Evolutionary conservation across 768 basidiomycete species (phyloP).

Genomic region (Suillus paluster): DNA sequence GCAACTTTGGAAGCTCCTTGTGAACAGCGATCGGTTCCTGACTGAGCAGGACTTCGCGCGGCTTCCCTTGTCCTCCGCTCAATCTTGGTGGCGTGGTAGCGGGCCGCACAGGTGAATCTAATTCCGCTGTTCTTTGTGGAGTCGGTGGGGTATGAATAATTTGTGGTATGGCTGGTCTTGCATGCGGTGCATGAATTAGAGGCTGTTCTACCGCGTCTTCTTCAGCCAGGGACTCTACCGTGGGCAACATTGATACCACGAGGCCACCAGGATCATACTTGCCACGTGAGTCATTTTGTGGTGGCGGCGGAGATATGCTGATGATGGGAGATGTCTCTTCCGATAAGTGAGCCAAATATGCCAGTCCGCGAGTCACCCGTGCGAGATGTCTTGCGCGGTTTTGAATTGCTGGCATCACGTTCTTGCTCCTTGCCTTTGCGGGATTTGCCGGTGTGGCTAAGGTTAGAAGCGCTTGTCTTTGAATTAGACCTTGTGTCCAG

Average conservation of each 20-base stretch:
- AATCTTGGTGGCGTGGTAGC: slow-evolving; percentile 13
- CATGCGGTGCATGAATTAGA: slow-evolving; percentile 30
- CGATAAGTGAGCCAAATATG: slow-evolving; percentile 29
- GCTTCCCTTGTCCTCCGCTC: slow-evolving; percentile 16
- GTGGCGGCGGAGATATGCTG: slow-evolving; percentile 14
- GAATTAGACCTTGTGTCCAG: slow-evolving; percentile 9
- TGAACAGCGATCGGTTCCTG: slow-evolving; percentile 33
- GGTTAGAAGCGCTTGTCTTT: slow-evolving; percentile 18
- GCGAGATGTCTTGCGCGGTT: slow-evolving; percentile 11
- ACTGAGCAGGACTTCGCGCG: slow-evolving; percentile 16
- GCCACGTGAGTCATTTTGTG: slow-evolving; percentile 3
- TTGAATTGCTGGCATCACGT: slow-evolving; percentile 3
- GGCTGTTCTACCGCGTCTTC: slow-evolving; percentile 27
- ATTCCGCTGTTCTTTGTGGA: slow-evolving; percentile 31
- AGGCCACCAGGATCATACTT: slow-evolving; percentile 5
- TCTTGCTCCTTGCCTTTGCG: slow-evolving; percentile 32
- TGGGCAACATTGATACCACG: slow-evolving; percentile 22
- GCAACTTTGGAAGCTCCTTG: slow-evolving; percentile 19
- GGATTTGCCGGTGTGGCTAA: slow-evolving; percentile 11
- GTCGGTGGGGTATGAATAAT: slow-evolving; percentile 44
- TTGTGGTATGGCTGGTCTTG: slow-evolving; percentile 29
- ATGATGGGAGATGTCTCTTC: slow-evolving; percentile 18
- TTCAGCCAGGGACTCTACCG: slow-evolving; percentile 29
- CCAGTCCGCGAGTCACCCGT: slow-evolving; percentile 1
- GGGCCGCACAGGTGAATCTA: slow-evolving; percentile 13